phyloP scores from a whole-genome alignment of 2,329 filamentous ascomycete species.

The Celoporthe dispersa region DNA sequence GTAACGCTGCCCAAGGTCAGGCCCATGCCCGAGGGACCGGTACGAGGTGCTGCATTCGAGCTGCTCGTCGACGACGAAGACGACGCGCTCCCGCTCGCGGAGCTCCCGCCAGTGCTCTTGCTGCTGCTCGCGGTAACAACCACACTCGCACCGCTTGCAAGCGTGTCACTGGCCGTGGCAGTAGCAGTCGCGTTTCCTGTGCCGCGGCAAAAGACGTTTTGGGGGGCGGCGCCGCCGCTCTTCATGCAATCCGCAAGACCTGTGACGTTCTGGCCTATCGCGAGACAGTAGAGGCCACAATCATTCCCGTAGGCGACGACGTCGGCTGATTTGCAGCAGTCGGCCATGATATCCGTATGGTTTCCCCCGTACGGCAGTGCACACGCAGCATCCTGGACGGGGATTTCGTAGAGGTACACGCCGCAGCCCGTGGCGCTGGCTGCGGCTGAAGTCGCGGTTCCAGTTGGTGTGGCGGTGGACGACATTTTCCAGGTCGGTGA shows the following conservation, averaged over 20 bases:
- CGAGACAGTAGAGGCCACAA: slow-evolving; percentile 51
- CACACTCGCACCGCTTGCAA: slow-evolving; percentile 35
- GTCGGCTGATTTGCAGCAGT: slow-evolving; percentile 37
- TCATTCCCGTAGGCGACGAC: slow-evolving; percentile 42
- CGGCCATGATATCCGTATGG: slow-evolving; percentile 43
- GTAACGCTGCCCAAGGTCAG: slow-evolving; percentile 2
- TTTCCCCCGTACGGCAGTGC: slow-evolving; percentile 46
- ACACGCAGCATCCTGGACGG: slow-evolving; percentile 49
- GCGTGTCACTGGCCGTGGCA: slow-evolving; percentile 32
- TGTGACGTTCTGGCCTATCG: slow-evolving; percentile 43
- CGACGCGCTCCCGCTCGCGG: slow-evolving; percentile 11
- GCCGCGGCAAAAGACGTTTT: slow-evolving; percentile 46
- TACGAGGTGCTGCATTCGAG: slow-evolving; percentile 20
- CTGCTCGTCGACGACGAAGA: slow-evolving; percentile 10
- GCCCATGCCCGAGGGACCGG: neutral
- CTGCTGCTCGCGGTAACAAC: slow-evolving; percentile 29
- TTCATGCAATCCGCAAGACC: slow-evolving; percentile 43
- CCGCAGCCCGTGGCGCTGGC: slow-evolving; percentile 20
- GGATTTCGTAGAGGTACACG: slow-evolving; percentile 46
- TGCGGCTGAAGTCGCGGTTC: slow-evolving; percentile 8
- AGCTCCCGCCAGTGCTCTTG: neutral
- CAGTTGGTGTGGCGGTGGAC: slow-evolving; percentile 11
- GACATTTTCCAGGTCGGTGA: slow-evolving; percentile 3
- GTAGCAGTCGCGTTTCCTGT: slow-evolving; percentile 42
- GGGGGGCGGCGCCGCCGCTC: slow-evolving; percentile 38